phyloP scores from a whole-genome alignment of 108 stramenopile species.

The Skeletonema menzelii region DNA sequence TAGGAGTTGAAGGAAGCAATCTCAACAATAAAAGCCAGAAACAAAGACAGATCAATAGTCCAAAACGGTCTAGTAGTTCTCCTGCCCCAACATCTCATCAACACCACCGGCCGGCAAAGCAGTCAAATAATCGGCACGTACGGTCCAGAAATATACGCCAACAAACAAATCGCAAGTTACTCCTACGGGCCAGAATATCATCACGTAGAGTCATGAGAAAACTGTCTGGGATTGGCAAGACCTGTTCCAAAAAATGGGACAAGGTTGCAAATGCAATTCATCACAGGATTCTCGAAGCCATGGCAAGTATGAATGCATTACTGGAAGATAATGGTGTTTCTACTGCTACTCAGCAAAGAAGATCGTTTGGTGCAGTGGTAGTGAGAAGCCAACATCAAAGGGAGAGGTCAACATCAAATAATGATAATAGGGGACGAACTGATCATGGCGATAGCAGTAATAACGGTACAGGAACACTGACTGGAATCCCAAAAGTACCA shows the following conservation, averaged over 20 bases:
- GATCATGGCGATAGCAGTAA: too few species aligned
- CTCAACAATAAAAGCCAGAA: background rate
- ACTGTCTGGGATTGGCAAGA: background rate
- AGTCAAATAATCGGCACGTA: background rate
- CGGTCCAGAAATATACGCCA: background rate
- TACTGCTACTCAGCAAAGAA: background rate
- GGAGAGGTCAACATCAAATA: background rate
- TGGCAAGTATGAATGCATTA: background rate
- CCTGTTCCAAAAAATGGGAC: background rate
- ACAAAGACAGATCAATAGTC: background rate
- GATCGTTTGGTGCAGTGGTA: background rate
- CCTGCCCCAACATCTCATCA: background rate
- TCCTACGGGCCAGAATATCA: background rate
- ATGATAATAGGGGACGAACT: background rate
- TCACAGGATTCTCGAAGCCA: background rate
- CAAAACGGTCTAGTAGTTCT: background rate
- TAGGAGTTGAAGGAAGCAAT: background rate
- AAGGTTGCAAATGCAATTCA: background rate
- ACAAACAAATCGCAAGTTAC: background rate
- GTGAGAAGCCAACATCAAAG: background rate
- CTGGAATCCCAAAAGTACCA: background rate
- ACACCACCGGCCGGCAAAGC: background rate
- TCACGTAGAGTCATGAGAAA: background rate
- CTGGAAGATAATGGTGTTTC: background rate
- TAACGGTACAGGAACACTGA: background rate